Conservation (phyloP, 148 eudicot genomes). For the Cornus suecica region DNA sequence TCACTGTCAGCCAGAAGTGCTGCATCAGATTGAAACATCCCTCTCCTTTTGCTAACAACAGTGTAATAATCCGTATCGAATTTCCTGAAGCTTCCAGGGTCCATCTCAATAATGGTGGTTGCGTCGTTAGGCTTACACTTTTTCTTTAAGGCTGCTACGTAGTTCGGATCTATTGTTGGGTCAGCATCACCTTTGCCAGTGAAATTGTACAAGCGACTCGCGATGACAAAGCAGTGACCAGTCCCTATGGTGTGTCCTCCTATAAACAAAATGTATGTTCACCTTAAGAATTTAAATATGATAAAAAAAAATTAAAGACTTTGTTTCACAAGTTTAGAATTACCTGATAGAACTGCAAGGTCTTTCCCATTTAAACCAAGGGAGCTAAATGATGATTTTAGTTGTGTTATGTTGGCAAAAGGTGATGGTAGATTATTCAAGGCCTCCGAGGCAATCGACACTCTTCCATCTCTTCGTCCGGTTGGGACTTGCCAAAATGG, state of each 20-base stretch:
- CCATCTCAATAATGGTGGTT: conserved; percentile 36
- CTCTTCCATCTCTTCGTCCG: conserved; percentile 41
- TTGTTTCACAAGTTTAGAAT: neutral
- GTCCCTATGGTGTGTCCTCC: conserved; percentile 70
- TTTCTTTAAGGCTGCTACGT: conserved; percentile 26
- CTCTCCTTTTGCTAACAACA: conserved; percentile 40
- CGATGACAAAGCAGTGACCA: conserved; percentile 42
- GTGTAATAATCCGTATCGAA: conserved; percentile 54
- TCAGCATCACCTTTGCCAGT: conserved; percentile 57
- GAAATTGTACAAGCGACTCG: conserved; percentile 55
- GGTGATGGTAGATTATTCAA: conserved; percentile 30
- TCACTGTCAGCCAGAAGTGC: conserved; percentile 41
- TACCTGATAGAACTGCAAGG: conserved; percentile 41
- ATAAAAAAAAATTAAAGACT: too few relatives aligned
- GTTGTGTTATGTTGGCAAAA: conserved; percentile 21
- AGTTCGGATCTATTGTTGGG: conserved; percentile 41
- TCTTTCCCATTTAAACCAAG: conserved; percentile 31
- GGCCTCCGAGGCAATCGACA: conserved; percentile 33
- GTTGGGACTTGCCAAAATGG: conserved; percentile 37
- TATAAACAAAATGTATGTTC: too few relatives aligned
- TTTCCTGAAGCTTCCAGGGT: conserved; percentile 34
- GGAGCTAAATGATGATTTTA: conserved; percentile 20
- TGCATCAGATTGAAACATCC: conserved; percentile 51
- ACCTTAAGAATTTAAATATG: too few relatives aligned
- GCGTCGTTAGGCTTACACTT: conserved; percentile 29